Evolutionary conservation across 1,284 basidiomycete genomes (phyloP).

Genomic region (Hypsizygus ulmarius): DNA sequence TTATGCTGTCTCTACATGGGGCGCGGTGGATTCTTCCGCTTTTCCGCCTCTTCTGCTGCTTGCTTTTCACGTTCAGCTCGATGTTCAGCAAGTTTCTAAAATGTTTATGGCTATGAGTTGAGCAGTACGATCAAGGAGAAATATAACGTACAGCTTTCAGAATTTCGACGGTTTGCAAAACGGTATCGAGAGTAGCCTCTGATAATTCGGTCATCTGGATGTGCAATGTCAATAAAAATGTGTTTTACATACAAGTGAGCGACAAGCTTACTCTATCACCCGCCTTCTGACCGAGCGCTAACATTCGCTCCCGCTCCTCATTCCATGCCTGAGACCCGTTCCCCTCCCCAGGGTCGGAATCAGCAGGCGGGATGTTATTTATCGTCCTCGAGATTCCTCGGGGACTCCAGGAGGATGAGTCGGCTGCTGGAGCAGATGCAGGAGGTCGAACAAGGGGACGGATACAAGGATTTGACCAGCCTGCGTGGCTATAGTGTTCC

Average conservation of each 20-base stretch:
- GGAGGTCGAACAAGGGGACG: conserved; percentile 27
- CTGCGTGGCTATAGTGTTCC: conserved; percentile 14
- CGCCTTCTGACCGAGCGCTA: conserved; percentile 48
- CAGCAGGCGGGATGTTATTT: conserved; percentile 21
- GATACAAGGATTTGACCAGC: conserved; percentile 30
- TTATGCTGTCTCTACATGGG: conserved; percentile 22
- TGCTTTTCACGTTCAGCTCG: conserved; percentile 52
- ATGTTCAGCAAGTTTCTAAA: conserved; percentile 60
- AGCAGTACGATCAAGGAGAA: not conserved
- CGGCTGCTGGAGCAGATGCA: conserved; percentile 17
- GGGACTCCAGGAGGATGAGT: conserved; percentile 14
- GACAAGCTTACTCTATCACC: conserved; percentile 49
- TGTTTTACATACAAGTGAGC: not conserved
- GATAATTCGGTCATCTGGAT: conserved; percentile 63
- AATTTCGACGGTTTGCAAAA: conserved; percentile 52
- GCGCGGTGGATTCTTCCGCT: conserved; percentile 21
- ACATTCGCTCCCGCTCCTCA: conserved; percentile 41
- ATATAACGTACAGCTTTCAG: conserved; percentile 53
- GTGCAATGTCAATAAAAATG: conserved; percentile 1
- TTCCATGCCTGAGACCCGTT: conserved; percentile 37
- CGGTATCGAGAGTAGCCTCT: conserved; percentile 64
- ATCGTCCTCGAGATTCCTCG: conserved; percentile 18
- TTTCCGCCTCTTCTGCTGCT: conserved; percentile 31
- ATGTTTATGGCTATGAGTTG: conserved; percentile 2
- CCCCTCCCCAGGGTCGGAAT: conserved; percentile 25